A percentile compares a stretch with the other conserved stretches of the same genome.
phyloP scores from a whole-genome alignment of 441 rosid species.

The Populus tomentosa region DNA sequence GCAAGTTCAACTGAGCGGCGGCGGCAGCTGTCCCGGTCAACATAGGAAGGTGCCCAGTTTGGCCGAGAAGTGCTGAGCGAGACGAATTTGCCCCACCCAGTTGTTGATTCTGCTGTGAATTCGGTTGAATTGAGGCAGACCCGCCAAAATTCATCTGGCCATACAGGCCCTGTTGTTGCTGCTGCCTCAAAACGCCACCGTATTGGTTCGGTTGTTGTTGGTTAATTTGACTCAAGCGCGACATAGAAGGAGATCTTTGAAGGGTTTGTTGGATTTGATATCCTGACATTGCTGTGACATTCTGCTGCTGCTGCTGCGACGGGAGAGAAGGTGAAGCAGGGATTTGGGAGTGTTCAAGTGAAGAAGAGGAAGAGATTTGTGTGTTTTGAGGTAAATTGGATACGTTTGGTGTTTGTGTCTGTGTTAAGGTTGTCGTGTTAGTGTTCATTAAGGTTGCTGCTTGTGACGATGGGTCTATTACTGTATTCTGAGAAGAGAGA shows the following conservation, averaged over 20 bases:
- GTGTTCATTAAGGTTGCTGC: constrained; percentile 6
- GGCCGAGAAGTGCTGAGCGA: constrained; percentile 67
- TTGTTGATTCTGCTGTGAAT: constrained; percentile 59
- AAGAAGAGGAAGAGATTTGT: constrained; percentile 47
- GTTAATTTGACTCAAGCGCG: constrained; percentile 65
- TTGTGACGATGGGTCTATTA: constrained; percentile 34
- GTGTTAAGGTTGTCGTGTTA: constrained; percentile 19
- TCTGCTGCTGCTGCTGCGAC: constrained; percentile 45
- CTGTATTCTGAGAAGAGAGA: neutral
- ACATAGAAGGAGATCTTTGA: constrained; percentile 70
- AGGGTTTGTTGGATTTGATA: constrained; percentile 53
- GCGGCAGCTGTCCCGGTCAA: constrained; percentile 52
- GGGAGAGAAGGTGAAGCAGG: constrained; percentile 54
- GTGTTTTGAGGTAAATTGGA: constrained; percentile 1
- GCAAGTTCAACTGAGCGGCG: constrained; percentile 71
- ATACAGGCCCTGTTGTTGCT: constrained; percentile 42
- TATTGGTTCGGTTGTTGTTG: constrained; percentile 55
- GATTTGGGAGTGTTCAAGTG: constrained; percentile 36
- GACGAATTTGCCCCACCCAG: constrained; percentile 50
- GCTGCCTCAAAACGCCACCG: constrained; percentile 56
- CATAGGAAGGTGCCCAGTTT: constrained; percentile 75
- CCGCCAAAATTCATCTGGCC: constrained; percentile 76
- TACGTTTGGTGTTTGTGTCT: neutral
- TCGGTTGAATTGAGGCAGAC: constrained; percentile 53
- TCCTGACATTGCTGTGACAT: constrained; percentile 39